A percentile compares a stretch with the other conserved stretches of the same genome.
These are phyloP conservation scores for Raffaelea ambrosiae DNA, from an alignment of 2,329 filamentous ascomycete species.

Conservation along the genomic window DNA sequence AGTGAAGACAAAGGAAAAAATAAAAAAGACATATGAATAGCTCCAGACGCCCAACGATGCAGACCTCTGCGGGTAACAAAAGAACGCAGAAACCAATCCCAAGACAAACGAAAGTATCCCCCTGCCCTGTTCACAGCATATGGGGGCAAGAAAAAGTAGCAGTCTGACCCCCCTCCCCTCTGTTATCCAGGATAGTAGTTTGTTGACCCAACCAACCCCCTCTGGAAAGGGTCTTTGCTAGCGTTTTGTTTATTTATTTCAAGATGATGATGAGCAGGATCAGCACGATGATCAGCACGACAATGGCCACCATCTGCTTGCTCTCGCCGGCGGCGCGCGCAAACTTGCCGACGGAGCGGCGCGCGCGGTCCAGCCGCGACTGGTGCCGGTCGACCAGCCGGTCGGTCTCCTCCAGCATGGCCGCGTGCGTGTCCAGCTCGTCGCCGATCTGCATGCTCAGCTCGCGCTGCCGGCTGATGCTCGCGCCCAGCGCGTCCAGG, in stretches of 20 bases:
- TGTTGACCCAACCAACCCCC: too few relatives aligned
- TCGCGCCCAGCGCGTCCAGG: constrained; percentile 78
- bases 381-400: constrained; percentile 73
- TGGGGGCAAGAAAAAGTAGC: too few relatives aligned
- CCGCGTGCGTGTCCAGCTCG: constrained; percentile 84
- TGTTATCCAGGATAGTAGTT: too few relatives aligned
- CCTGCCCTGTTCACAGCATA: too few relatives aligned
- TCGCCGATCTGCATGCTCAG: constrained; percentile 93
- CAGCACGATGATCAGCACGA: constrained; percentile 73
- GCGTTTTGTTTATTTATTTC: too few relatives aligned
- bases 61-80: not conserved
- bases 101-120: too few relatives aligned
- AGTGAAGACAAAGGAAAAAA: not conserved
- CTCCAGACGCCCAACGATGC: too few relatives aligned
- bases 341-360: constrained; percentile 62
- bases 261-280: constrained; percentile 74
- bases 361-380: constrained; percentile 65
- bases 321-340: constrained; percentile 71
- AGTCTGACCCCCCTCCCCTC: too few relatives aligned
- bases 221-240: too few relatives aligned
- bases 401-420: constrained; percentile 85
- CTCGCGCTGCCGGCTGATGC: constrained; percentile 82
- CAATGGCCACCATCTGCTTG: constrained; percentile 75
- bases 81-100: too few relatives aligned
- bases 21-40: not conserved